Conservation (phyloP, 345 rosid genomes). For the Viola odorata region DNA sequence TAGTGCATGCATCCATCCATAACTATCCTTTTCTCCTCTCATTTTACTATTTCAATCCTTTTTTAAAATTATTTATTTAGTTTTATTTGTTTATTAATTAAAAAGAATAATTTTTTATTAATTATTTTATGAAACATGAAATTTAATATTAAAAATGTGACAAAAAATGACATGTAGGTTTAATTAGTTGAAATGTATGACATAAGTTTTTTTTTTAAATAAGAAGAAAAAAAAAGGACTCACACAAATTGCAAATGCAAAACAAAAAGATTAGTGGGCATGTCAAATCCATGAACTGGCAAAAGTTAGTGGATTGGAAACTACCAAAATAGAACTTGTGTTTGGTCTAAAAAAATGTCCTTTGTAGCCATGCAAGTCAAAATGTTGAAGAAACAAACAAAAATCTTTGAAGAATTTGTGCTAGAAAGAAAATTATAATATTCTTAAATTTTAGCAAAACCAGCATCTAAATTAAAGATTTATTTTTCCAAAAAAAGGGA, state of each 20-base stretch:
- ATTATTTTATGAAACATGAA: no score
- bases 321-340: conserved; percentile 6
- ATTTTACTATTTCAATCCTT: background rate
- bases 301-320: conserved; percentile 4
- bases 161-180: background rate
- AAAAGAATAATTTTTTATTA: no score
- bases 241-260: background rate
- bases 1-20: conserved; percentile 16
- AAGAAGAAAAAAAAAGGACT: background rate
- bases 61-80: background rate
- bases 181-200: background rate
- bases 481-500: no score
- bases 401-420: background rate
- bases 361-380: conserved; percentile 4
- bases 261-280: conserved; percentile 3
- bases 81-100: no score
- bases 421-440: no score
- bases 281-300: conserved; percentile 17
- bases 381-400: conserved; percentile 13
- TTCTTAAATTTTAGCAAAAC: no score
- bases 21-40: conserved; percentile 8
- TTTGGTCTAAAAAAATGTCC: conserved; percentile 10
- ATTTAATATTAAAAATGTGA: no score
- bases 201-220: no score
- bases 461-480: no score